Evolutionary conservation across 179 eudicot genomes (phyloP).

Genomic region (Silene vulgaris): DNA sequence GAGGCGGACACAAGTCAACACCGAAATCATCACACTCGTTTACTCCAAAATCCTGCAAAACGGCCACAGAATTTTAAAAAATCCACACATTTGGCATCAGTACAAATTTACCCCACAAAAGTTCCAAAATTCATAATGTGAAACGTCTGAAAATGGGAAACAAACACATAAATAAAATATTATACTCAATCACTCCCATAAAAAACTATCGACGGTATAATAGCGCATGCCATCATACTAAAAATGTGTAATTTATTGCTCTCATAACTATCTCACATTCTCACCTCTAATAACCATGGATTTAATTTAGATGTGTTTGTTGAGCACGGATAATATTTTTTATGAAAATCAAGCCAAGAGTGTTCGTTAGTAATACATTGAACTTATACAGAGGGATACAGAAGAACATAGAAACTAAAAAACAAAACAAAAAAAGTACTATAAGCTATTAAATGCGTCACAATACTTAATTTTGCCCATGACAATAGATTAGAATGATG

Average conservation of each 20-base stretch:
- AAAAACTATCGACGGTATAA: background rate
- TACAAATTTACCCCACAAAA: background rate
- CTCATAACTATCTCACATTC: background rate
- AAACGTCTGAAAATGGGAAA: background rate
- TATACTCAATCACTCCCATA: background rate
- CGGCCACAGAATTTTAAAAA: background rate
- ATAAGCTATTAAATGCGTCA: too few species aligned
- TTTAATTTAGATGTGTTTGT: too few species aligned
- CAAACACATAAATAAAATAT: background rate
- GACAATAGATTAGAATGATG: too few species aligned
- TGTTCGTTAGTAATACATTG: too few species aligned
- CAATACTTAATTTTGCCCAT: too few species aligned
- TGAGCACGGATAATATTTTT: too few species aligned
- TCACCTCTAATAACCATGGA: too few species aligned
- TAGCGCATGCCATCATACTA: background rate
- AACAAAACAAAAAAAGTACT: too few species aligned
- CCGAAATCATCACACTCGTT: slow-evolving; percentile 45
- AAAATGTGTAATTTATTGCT: background rate
- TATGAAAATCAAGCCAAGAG: too few species aligned
- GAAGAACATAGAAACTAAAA: too few species aligned
- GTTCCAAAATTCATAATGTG: background rate
- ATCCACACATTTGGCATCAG: background rate
- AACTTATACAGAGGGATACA: too few species aligned
- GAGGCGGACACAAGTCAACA: slow-evolving; percentile 38
- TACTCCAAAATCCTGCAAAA: slow-evolving; percentile 33